Conservation (phyloP, 352 stramenopile species). For the Aphanomyces cochlioides region DNA sequence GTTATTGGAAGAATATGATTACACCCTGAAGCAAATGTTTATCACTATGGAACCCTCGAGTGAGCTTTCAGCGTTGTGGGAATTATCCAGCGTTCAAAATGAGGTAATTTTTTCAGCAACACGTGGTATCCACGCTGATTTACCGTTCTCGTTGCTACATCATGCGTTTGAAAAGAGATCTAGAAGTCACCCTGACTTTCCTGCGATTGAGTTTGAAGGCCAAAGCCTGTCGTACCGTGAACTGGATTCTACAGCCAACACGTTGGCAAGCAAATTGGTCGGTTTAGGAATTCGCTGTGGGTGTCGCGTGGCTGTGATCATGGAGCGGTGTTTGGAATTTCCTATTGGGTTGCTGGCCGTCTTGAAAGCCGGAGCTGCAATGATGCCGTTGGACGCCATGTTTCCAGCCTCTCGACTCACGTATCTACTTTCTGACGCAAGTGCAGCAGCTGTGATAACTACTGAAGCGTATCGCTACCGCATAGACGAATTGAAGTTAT, state of each 20-base stretch:
- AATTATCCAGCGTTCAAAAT: neutral
- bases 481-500: conserved; percentile 5
- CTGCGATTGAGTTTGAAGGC: neutral
- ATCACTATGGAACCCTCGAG: neutral
- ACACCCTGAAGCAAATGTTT: neutral
- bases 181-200: neutral
- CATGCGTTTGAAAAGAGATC: neutral
- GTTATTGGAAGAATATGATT: neutral
- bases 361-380: neutral
- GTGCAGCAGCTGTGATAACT: neutral
- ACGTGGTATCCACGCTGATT: neutral
- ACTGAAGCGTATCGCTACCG: neutral
- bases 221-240: neutral
- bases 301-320: neutral
- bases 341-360: neutral
- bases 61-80: conserved; percentile 7
- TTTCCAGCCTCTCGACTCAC: neutral
- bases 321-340: conserved; percentile 3
- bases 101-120: neutral
- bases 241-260: neutral
- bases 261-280: neutral
- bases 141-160: neutral
- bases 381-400: neutral
- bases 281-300: neutral
- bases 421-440: neutral